These are phyloP conservation scores for Lactuca saligna DNA, from an alignment of 129 eudicot species.

Conservation along the genomic window DNA sequence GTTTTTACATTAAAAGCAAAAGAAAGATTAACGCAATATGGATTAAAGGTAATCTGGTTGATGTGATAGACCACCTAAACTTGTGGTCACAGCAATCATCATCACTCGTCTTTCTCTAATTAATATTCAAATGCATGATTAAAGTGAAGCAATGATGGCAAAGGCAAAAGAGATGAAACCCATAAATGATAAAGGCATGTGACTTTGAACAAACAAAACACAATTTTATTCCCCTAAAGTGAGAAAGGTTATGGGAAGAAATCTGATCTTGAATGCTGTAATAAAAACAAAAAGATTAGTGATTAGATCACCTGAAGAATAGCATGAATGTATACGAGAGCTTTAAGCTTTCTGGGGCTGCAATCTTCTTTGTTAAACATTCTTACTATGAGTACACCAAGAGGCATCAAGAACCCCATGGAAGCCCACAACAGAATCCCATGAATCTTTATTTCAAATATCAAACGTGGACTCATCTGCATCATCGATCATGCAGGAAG, in stretches of 20 bases:
- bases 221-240: conserved; percentile 19
- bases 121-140: conserved; percentile 28
- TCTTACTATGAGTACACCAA: conserved; percentile 57
- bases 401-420: conserved; percentile 73
- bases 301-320: conserved; percentile 46
- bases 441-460: conserved; percentile 49
- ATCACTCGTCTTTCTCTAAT: conserved; percentile 24
- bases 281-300: background rate
- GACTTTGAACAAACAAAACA: conserved; percentile 27
- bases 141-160: conserved; percentile 47
- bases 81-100: conserved; percentile 25
- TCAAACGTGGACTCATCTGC: conserved; percentile 47
- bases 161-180: conserved; percentile 17
- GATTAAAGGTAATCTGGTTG: conserved; percentile 22
- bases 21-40: background rate
- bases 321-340: conserved; percentile 48
- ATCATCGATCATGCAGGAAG: background rate
- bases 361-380: conserved; percentile 41
- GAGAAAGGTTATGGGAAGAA: background rate
- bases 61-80: conserved; percentile 14
- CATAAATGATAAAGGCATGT: conserved; percentile 38
- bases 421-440: conserved; percentile 77
- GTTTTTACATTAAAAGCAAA: background rate
- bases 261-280: conserved; percentile 15
- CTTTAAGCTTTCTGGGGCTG: conserved; percentile 43